phyloP scores from a whole-genome alignment of 2,329 filamentous ascomycete species.

The Myriosclerotinia curreyana region DNA sequence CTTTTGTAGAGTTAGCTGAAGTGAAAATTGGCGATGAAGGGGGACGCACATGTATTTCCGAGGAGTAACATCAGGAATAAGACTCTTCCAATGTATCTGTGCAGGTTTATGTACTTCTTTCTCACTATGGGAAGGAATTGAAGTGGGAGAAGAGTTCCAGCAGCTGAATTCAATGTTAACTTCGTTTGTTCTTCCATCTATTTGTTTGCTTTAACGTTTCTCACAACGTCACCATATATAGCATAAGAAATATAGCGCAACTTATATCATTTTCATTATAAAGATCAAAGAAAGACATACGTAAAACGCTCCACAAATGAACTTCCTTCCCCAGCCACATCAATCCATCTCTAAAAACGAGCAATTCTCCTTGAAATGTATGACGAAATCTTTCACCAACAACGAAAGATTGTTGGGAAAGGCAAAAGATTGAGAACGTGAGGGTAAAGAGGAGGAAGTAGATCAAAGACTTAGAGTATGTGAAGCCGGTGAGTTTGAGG shows the following conservation, averaged over 20 bases:
- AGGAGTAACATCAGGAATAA: background rate
- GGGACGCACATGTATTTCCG: constrained; percentile 8
- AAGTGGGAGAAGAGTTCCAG: constrained; percentile 15
- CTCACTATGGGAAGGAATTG: constrained; percentile 16
- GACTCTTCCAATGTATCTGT: constrained; percentile 4
- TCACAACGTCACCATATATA: background rate
- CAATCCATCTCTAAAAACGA: constrained; percentile 5
- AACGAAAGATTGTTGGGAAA: constrained; percentile 2
- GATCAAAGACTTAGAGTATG: background rate
- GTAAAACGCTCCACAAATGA: constrained; percentile 18
- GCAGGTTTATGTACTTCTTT: background rate
- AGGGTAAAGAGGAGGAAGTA: constrained; percentile 6
- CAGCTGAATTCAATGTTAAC: background rate
- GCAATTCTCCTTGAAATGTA: background rate
- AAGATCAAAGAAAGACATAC: background rate
- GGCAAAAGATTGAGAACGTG: constrained; percentile 10
- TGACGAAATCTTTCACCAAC: background rate
- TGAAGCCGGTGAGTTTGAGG: constrained; percentile 3
- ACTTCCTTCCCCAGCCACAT: constrained; percentile 9
- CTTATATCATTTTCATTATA: background rate
- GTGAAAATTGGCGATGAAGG: background rate
- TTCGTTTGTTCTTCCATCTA: background rate
- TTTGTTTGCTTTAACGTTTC: background rate
- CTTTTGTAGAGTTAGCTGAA: background rate
- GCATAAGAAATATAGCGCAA: background rate